phyloP scores from a whole-genome alignment of 441 rosid species.

The Croton laevigatus region DNA sequence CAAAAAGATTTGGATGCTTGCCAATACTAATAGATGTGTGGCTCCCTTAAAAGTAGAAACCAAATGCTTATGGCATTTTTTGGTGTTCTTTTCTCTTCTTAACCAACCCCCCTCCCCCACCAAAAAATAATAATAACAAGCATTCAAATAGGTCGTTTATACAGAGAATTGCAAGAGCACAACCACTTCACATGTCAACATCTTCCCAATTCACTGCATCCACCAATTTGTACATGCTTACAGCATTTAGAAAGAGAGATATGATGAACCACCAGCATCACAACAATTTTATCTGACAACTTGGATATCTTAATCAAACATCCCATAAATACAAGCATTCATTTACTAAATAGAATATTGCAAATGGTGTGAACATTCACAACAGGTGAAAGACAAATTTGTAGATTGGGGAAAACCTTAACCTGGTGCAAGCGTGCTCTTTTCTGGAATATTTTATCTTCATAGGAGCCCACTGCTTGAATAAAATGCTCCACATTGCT shows the following conservation, averaged over 20 bases:
- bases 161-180: background rate
- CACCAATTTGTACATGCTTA: background rate
- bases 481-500: conserved; percentile 78
- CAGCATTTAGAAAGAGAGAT: background rate
- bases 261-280: background rate
- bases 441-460: conserved; percentile 83
- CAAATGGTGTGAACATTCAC: background rate
- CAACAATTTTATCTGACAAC: background rate
- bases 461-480: conserved; percentile 83
- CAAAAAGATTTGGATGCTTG: background rate
- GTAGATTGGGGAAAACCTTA: conserved; percentile 1
- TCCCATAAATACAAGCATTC: background rate
- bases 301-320: background rate
- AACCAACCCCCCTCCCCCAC: background rate
- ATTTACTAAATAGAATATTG: background rate
- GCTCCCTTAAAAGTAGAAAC: background rate
- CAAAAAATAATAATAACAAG: too few species aligned
- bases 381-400: background rate
- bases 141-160: background rate
- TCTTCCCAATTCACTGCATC: background rate
- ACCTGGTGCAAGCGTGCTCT: conserved; percentile 82
- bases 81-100: background rate
- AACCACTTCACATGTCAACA: background rate
- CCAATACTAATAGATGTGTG: background rate
- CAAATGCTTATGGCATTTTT: background rate